A percentile compares a stretch with the other conserved stretches of the same genome.
Evolutionary conservation across 208 protist genomes (phyloP).

Genomic region (Wallacemonas rigidus): DNA sequence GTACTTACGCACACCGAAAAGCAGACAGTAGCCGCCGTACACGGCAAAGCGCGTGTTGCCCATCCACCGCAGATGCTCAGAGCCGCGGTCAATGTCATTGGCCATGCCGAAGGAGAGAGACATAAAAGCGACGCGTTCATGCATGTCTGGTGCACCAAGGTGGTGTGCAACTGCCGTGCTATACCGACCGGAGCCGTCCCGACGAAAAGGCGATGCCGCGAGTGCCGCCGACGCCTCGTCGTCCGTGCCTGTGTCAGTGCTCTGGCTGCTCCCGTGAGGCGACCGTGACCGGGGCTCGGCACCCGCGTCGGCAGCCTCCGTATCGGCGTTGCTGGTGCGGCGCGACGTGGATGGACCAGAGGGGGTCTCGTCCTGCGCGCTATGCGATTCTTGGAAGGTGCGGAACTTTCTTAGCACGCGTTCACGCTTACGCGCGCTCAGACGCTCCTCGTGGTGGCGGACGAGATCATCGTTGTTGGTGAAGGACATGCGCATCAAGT

Average conservation of each 20-base stretch:
- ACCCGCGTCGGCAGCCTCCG: no score
- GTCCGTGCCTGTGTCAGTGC: not conserved
- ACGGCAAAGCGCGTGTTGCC: constrained; percentile 80
- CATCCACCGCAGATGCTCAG: constrained; percentile 86
- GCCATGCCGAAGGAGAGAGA: constrained; percentile 79
- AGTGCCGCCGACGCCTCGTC: not conserved
- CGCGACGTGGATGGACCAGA: not conserved
- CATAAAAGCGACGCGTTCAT: constrained; percentile 81
- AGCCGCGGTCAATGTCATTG: constrained; percentile 87
- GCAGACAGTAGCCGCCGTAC: constrained; percentile 63
- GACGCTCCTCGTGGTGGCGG: constrained; percentile 23
- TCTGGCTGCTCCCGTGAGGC: not conserved
- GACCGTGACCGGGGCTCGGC: not conserved
- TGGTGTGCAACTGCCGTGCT: constrained; percentile 37
- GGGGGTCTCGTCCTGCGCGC: constrained; percentile 19
- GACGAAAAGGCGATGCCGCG: constrained; percentile 38
- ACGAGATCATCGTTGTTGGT: constrained; percentile 40
- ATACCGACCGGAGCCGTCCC: constrained; percentile 49
- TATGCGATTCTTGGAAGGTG: constrained; percentile 26
- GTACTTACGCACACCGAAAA: constrained; percentile 64
- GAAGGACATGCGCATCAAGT: constrained; percentile 69
- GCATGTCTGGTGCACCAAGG: constrained; percentile 43
- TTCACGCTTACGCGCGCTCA: constrained; percentile 19
- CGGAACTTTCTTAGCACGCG: constrained; percentile 28
- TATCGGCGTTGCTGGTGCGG: not conserved